phyloP scores from a whole-genome alignment of 1,284 basidiomycete species.

The Exobasidium rhododendri region DNA sequence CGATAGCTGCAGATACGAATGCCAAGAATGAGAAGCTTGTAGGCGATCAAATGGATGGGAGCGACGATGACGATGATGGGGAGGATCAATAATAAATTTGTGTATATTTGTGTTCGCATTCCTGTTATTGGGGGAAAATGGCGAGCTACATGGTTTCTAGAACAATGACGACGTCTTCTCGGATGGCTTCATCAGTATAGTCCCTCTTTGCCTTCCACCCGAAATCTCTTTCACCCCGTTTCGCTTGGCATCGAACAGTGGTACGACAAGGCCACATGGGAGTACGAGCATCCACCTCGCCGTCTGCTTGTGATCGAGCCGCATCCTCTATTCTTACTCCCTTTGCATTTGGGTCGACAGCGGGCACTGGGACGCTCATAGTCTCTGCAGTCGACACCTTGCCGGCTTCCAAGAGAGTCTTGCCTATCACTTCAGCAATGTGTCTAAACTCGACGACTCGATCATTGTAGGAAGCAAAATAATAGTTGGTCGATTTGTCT shows the following conservation, averaged over 20 bases:
- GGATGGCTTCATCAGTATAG: slow-evolving; percentile 9
- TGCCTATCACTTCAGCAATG: slow-evolving; percentile 16
- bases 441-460: slow-evolving; percentile 13
- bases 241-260: slow-evolving; percentile 9
- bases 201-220: slow-evolving; percentile 13
- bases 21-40: slow-evolving; percentile 45
- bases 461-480: slow-evolving; percentile 16
- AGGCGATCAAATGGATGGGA: slow-evolving; percentile 19
- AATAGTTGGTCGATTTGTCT: slow-evolving; percentile 12
- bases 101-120: too few relatives aligned
- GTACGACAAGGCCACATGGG: slow-evolving; percentile 24
- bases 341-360: slow-evolving; percentile 14
- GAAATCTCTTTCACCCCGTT: slow-evolving; percentile 13
- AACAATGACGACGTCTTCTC: slow-evolving; percentile 8
- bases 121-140: too few relatives aligned
- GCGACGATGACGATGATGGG: slow-evolving; percentile 17
- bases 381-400: slow-evolving; percentile 15
- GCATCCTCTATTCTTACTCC: slow-evolving; percentile 22
- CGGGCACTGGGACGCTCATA: slow-evolving; percentile 9
- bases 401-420: not conserved
- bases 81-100: not conserved
- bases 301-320: slow-evolving; percentile 11
- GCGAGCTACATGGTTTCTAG: not conserved
- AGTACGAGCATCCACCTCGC: slow-evolving; percentile 14
- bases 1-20: slow-evolving; percentile 59